Percentiles rank a stretch among this genome's conserved stretches.
These are phyloP conservation scores for Coprinopsis strossmayeri DNA, from an alignment of 768 basidiomycete species.

Conservation along the genomic window DNA sequence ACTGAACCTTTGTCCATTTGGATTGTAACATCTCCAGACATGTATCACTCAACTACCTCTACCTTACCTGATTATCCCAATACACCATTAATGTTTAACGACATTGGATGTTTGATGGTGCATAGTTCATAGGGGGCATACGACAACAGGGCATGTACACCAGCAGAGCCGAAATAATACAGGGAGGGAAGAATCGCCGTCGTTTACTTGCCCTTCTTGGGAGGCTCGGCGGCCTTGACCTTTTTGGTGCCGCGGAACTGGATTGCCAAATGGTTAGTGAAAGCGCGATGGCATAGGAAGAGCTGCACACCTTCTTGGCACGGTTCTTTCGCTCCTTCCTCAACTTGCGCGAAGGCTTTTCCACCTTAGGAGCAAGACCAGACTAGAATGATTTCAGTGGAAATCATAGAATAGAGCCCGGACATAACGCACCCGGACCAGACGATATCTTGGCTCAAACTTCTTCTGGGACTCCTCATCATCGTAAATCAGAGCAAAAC, in stretches of 20 bases:
- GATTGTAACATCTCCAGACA: constrained; percentile 10
- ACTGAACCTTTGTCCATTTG: constrained; percentile 1
- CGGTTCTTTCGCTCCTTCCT: constrained; percentile 99
- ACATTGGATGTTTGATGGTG: constrained; percentile 11
- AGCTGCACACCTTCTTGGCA: constrained; percentile 78
- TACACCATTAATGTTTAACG: constrained; percentile 6
- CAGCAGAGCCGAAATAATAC: constrained; percentile 8
- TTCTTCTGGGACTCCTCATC: constrained; percentile 91
- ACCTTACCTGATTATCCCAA: too few relatives aligned
- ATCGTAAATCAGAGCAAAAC: constrained; percentile 97
- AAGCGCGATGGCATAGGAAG: background rate
- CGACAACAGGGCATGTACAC: constrained; percentile 11
- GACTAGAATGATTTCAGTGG: constrained; percentile 34
- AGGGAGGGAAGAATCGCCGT: constrained; percentile 1
- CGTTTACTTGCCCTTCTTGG: constrained; percentile 90
- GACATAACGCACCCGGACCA: constrained; percentile 74
- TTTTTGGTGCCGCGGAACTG: constrained; percentile 96
- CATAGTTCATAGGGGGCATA: constrained; percentile 11
- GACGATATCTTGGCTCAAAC: constrained; percentile 94
- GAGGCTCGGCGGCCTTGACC: constrained; percentile 83
- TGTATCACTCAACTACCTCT: constrained; percentile 7
- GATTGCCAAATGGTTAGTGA: constrained; percentile 11
- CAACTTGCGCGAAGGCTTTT: constrained; percentile 92
- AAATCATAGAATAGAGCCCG: constrained; percentile 2
- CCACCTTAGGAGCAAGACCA: constrained; percentile 68